phyloP scores from a whole-genome alignment of 78 protist species.

The Isochrysis galbana region DNA sequence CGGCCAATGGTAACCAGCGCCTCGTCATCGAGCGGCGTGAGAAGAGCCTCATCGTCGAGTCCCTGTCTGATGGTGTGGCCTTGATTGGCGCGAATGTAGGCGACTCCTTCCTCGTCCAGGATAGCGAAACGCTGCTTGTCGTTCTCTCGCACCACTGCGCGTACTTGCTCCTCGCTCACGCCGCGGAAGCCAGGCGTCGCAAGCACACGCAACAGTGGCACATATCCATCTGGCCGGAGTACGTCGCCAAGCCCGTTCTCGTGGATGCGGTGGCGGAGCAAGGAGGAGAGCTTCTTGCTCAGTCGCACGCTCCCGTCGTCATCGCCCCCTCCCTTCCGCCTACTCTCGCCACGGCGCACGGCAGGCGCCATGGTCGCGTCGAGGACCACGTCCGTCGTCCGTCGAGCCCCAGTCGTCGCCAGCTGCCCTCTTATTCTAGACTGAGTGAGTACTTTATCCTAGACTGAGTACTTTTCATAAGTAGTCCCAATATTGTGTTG shows the following conservation, averaged over 20 bases:
- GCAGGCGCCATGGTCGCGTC: no score
- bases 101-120: neutral
- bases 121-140: slow-evolving; percentile 44
- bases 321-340: no score
- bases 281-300: neutral
- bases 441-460: no score
- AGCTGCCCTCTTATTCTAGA: no score
- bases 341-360: no score
- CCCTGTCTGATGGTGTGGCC: slow-evolving; percentile 61
- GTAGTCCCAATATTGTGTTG: no score
- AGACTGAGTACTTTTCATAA: no score
- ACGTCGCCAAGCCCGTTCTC: neutral
- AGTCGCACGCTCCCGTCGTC: neutral
- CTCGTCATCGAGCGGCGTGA: neutral
- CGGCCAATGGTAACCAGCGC: neutral
- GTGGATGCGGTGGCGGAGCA: neutral
- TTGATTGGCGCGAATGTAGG: slow-evolving; percentile 58
- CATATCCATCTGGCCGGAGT: neutral
- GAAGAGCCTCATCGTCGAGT: neutral
- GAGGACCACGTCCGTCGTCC: no score
- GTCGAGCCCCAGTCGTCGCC: no score
- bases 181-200: neutral
- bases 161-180: neutral
- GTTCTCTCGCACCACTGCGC: neutral
- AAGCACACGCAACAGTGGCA: neutral